phyloP scores from a whole-genome alignment of 805 yeast species.

The Saccharomycopsis capsularis region DNA sequence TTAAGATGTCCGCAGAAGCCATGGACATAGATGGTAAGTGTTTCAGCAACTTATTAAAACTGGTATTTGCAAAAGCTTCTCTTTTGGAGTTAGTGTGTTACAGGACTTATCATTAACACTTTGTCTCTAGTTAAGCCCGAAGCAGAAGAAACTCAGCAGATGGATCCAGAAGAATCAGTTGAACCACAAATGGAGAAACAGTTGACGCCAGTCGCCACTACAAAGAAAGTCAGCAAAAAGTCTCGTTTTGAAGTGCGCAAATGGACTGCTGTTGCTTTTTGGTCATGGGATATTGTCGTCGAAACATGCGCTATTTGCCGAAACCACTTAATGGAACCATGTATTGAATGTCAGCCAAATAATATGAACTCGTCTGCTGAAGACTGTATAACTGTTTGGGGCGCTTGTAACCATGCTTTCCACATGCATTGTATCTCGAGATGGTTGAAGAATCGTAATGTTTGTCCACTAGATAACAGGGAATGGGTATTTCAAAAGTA shows the following conservation, averaged over 20 bases:
- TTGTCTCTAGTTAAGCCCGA: no score
- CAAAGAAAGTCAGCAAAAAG: constrained; percentile 30
- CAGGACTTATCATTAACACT: no score
- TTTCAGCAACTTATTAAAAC: background rate
- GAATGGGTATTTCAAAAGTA: constrained; percentile 79
- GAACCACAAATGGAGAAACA: no score
- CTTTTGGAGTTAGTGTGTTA: no score
- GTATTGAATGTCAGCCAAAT: constrained; percentile 92
- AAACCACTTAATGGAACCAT: constrained; percentile 96
- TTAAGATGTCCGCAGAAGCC: background rate
- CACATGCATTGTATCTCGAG: constrained; percentile 94
- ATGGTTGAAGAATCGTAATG: constrained; percentile 92
- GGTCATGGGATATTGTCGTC: constrained; percentile 97
- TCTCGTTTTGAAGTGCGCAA: constrained; percentile 88
- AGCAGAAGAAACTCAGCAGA: no score
- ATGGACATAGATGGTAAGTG: background rate
- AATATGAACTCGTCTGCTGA: constrained; percentile 53
- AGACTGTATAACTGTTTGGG: constrained; percentile 96
- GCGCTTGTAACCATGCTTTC: constrained; percentile 95
- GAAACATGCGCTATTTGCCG: constrained; percentile 98
- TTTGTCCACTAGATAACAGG: constrained; percentile 92
- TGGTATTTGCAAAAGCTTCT: no score
- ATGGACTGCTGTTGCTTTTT: constrained; percentile 99
- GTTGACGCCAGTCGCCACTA: no score
- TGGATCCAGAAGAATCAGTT: no score